Percentiles rank a stretch among this genome's conserved stretches.
Conservation (phyloP, 2,329 filamentous ascomycete genomes). For the Ophiostoma quercus region DNA sequence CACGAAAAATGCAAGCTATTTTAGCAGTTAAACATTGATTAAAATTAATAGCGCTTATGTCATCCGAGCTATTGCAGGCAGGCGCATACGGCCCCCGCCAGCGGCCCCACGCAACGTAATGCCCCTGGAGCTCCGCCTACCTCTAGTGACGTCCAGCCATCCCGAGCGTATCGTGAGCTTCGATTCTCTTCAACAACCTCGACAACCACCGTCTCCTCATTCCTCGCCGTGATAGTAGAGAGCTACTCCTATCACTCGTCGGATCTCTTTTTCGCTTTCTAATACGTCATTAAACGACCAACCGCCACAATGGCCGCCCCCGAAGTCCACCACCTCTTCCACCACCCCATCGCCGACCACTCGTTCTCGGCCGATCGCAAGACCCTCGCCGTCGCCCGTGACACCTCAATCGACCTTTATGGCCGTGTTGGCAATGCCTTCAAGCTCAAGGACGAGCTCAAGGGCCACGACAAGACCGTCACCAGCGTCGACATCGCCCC, state of each 20-base stretch:
- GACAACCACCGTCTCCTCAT: not conserved
- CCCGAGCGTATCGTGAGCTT: slow-evolving; percentile 1
- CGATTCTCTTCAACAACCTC: not conserved
- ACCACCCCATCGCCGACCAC: slow-evolving; percentile 93
- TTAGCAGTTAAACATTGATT: not conserved
- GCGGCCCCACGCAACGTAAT: slow-evolving; percentile 3
- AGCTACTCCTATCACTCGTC: slow-evolving; percentile 77
- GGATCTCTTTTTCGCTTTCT: not conserved
- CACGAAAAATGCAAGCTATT: slow-evolving; percentile 14
- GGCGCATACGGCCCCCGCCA: not conserved
- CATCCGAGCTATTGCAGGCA: not conserved
- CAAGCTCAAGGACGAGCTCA: slow-evolving; percentile 83
- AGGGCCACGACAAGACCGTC: slow-evolving; percentile 94
- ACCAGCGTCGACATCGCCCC: slow-evolving; percentile 95
- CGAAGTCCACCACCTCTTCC: slow-evolving; percentile 95
- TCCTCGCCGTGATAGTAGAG: slow-evolving; percentile 76
- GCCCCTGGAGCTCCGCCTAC: slow-evolving; percentile 15
- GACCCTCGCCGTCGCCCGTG: slow-evolving; percentile 84
- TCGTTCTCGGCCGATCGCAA: slow-evolving; percentile 91
- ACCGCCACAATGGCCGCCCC: slow-evolving; percentile 60
- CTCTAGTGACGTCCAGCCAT: slow-evolving; percentile 20
- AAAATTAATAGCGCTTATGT: slow-evolving; percentile 3
- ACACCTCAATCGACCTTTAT: slow-evolving; percentile 88
- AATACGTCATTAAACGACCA: not conserved
- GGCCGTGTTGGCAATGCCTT: slow-evolving; percentile 66